Evolutionary conservation across 495 filamentous ascomycete genomes (phyloP).

Genomic region (Podospora bellae-mahoneyi): DNA sequence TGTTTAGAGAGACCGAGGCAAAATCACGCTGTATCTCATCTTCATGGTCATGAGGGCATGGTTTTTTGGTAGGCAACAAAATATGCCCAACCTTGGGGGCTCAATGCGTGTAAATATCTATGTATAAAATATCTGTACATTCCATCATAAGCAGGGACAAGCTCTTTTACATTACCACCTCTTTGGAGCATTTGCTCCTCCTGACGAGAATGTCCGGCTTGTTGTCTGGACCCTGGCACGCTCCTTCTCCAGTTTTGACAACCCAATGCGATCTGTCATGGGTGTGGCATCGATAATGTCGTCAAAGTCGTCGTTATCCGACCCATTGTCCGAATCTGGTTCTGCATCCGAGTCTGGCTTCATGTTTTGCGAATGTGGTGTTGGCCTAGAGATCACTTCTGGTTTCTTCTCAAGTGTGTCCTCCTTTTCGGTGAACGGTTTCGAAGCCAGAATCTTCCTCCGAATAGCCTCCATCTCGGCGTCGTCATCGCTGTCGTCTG

Average conservation of each 20-base stretch:
- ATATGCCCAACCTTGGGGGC: not conserved
- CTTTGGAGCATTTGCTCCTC: constrained; percentile 29
- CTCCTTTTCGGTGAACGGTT: constrained; percentile 68
- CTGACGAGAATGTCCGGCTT: constrained; percentile 33
- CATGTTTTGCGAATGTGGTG: constrained; percentile 36
- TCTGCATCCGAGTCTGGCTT: constrained; percentile 68
- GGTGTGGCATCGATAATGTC: constrained; percentile 87
- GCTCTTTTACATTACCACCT: constrained; percentile 23
- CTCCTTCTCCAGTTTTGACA: constrained; percentile 46
- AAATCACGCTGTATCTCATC: not conserved
- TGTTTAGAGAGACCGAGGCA: not conserved
- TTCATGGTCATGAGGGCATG: not conserved
- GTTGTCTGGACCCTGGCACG: constrained; percentile 32
- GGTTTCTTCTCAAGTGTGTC: constrained; percentile 41
- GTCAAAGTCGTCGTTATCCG: constrained; percentile 72
- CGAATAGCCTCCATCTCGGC: constrained; percentile 91
- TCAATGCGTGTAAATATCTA: not conserved
- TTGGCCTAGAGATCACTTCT: constrained; percentile 53
- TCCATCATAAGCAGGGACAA: not conserved
- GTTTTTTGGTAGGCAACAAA: not conserved
- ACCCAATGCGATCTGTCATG: constrained; percentile 74
- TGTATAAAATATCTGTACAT: not conserved
- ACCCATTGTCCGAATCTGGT: constrained; percentile 66
- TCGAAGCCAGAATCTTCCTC: constrained; percentile 77
- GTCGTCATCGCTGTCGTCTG: constrained; percentile 66